These are phyloP conservation scores for Claviceps africana DNA, from an alignment of 2,329 filamentous ascomycete species.

Conservation along the genomic window DNA sequence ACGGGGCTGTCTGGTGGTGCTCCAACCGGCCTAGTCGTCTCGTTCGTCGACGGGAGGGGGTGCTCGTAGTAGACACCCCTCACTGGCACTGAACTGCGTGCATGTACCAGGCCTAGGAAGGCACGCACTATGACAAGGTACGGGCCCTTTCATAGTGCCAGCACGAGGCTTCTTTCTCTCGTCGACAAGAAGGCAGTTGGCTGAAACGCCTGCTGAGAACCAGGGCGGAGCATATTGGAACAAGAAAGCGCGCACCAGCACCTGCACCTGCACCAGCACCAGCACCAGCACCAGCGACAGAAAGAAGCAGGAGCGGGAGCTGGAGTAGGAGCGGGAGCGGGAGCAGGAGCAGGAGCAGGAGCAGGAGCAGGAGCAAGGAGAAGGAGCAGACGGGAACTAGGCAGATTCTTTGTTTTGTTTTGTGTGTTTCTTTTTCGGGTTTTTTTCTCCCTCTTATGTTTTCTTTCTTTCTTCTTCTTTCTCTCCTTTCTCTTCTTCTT, in stretches of 20 bases:
- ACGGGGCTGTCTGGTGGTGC: not conserved
- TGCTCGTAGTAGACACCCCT: not conserved
- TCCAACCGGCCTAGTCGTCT: not conserved
- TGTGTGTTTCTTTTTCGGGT: not conserved
- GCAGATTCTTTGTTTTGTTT: too few species aligned
- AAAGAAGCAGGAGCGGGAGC: not conserved
- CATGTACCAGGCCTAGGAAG: not conserved
- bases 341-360: too few species aligned
- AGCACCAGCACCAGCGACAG: not conserved
- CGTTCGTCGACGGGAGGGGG: not conserved
- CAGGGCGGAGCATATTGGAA: not conserved
- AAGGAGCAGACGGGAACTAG: not conserved
- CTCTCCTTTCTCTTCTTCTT: not conserved
- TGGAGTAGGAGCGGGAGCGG: too few species aligned
- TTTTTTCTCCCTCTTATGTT: not conserved
- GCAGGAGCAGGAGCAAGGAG: not conserved
- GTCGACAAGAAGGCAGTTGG: constrained; percentile 6
- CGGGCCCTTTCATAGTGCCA: not conserved
- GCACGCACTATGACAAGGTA: not conserved
- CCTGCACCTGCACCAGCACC: not conserved
- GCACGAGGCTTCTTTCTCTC: not conserved
- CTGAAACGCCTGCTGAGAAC: constrained; percentile 7
- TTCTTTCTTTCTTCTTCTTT: too few species aligned
- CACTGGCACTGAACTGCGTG: not conserved
- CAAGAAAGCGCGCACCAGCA: not conserved